Percentiles rank a stretch among this genome's conserved stretches.
These are phyloP conservation scores for Hericium alpestre DNA, from an alignment of 768 basidiomycete species.

Conservation along the genomic window DNA sequence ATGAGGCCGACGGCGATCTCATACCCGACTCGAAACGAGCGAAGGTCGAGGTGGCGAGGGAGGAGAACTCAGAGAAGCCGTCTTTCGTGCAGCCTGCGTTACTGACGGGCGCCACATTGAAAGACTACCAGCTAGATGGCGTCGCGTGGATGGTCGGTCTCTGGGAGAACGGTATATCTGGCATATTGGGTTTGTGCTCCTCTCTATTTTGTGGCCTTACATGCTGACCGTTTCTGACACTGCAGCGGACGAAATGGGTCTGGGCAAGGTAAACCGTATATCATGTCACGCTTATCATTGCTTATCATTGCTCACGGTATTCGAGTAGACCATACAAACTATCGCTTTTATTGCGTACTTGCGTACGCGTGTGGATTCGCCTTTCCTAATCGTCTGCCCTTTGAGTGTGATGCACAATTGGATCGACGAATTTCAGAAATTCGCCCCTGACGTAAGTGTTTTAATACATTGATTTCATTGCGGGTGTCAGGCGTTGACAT, in stretches of 20 bases:
- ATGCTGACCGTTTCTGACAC: too few relatives aligned
- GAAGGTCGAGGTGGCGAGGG: slow-evolving; percentile 5
- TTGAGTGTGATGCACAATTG: slow-evolving; percentile 91
- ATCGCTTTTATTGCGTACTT: slow-evolving; percentile 92
- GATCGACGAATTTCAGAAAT: slow-evolving; percentile 74
- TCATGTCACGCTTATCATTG: background rate
- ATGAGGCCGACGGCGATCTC: slow-evolving; percentile 11
- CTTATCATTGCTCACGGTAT: background rate
- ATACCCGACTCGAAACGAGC: slow-evolving; percentile 16
- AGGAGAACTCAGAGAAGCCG: background rate
- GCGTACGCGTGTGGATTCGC: slow-evolving; percentile 59
- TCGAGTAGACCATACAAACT: slow-evolving; percentile 75
- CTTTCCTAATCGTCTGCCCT: slow-evolving; percentile 86
- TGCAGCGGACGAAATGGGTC: slow-evolving; percentile 88
- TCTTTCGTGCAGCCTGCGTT: slow-evolving; percentile 62
- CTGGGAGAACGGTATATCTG: slow-evolving; percentile 76
- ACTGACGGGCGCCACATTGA: slow-evolving; percentile 77
- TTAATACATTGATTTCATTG: too few relatives aligned
- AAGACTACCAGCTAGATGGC: slow-evolving; percentile 88
- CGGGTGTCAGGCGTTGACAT: background rate
- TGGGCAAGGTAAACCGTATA: slow-evolving; percentile 53
- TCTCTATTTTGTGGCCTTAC: background rate
- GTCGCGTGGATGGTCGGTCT: slow-evolving; percentile 91
- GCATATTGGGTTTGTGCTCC: slow-evolving; percentile 50
- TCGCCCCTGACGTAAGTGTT: slow-evolving; percentile 60